Evolutionary conservation across 73 alveolate species (phyloP), one percentile per base, ranked within the genome.

Genomic region (Uronychia binucleata): DNA sequence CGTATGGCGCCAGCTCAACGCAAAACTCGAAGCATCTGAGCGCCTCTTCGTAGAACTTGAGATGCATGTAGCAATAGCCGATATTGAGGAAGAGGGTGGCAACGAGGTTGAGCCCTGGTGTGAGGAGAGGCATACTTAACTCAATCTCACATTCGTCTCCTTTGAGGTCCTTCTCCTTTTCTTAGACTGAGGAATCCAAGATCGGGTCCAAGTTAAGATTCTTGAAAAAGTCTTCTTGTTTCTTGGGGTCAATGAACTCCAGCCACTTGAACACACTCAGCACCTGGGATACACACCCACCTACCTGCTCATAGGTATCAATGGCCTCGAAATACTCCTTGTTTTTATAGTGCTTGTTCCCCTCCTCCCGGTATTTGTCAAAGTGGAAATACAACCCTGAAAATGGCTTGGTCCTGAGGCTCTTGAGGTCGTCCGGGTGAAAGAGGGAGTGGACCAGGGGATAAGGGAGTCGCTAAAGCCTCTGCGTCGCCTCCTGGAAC

Each of bases 61-160:
- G 59, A 33, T 77, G 46, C n/a, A n/a, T 11, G 32, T 84, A 84
- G 85, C 85, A 74, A 31, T 84, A 84, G 28, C 85, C 84, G 27
- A 74, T 76, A 84, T 32, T 76, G 33, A 84, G 28, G 33, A 84
- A 27, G 30, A 84, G 85, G 26, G 84, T 74, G 26, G 58, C 84
- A 5, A 84, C 90, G 1, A 84, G 59, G 79, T 84, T 84, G 25
- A 26, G n/a, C 30, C 78, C 32, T 28, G 26, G 30, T 8, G 78
- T 13, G 5, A 13, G 78, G 67, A 11, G 5, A 46, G 19, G 19
- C 67, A 11, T 46, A 1, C 89, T 59, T 57, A 82, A 25, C 33
- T 82, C 89, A 8, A 60, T 82, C 34, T 84, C 90, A 34, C 90
- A 84, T 28, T 84, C 90, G 34, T 84, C 90, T 28, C 58, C 85